phyloP scores from a whole-genome alignment of 352 stramenopile genomes.

The Elongisporangium anandrum region DNA sequence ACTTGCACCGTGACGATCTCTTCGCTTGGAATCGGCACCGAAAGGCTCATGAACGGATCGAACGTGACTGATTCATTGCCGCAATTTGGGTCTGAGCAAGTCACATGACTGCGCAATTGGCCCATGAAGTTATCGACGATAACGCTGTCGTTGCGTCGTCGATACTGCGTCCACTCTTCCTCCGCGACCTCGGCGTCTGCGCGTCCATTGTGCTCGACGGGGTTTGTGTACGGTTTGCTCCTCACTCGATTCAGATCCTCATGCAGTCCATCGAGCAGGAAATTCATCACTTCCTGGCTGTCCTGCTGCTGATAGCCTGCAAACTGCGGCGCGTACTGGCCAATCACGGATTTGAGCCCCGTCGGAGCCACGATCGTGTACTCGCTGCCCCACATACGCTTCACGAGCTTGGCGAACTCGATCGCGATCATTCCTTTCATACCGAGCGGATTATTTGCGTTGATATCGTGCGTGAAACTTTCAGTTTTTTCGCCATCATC shows the following conservation, averaged over 20 bases:
- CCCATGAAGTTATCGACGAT: slow-evolving; percentile 91
- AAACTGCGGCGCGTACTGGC: slow-evolving; percentile 86
- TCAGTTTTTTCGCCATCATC: slow-evolving; percentile 26
- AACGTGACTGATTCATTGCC: slow-evolving; percentile 82
- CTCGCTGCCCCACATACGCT: slow-evolving; percentile 93
- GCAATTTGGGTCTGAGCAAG: slow-evolving; percentile 74
- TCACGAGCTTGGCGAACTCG: slow-evolving; percentile 94
- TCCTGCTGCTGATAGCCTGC: slow-evolving; percentile 89
- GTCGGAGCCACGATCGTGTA: slow-evolving; percentile 78
- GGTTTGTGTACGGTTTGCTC: slow-evolving; percentile 72
- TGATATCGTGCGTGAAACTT: slow-evolving; percentile 84
- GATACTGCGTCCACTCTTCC: slow-evolving; percentile 84
- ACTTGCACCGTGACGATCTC: slow-evolving; percentile 49
- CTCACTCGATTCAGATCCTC: slow-evolving; percentile 90
- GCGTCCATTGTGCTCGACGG: slow-evolving; percentile 69
- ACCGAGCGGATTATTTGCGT: slow-evolving; percentile 93
- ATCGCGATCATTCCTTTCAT: slow-evolving; percentile 92
- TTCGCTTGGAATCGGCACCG: slow-evolving; percentile 80
- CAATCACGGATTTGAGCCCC: slow-evolving; percentile 81
- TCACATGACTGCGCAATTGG: slow-evolving; percentile 84
- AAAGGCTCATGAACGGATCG: slow-evolving; percentile 89
- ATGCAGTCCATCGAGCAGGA: slow-evolving; percentile 89
- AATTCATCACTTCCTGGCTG: slow-evolving; percentile 91
- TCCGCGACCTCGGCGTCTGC: slow-evolving; percentile 56
- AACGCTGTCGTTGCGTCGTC: slow-evolving; percentile 89